These are phyloP conservation scores for Thalia dealbata DNA, from an alignment of 176 grass and related monocot genomes.

Conservation along the genomic window DNA sequence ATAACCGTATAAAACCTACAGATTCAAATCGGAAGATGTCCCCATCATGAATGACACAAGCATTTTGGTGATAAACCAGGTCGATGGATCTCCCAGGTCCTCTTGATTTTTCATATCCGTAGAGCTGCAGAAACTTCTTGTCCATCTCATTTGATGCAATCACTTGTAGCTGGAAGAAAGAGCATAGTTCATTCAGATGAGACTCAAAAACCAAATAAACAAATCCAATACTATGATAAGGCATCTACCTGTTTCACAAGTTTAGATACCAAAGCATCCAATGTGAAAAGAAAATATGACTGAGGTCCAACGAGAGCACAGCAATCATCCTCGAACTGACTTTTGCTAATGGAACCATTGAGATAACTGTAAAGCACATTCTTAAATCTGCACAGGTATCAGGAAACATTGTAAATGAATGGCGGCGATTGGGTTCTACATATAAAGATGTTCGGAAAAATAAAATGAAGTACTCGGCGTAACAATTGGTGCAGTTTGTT, in stretches of 20 bases:
- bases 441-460: background rate
- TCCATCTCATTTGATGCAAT: conserved; percentile 91
- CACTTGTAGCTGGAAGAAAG: conserved; percentile 69
- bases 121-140: conserved; percentile 85
- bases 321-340: conserved; percentile 95
- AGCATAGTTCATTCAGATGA: background rate
- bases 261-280: conserved; percentile 96
- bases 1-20: conserved; percentile 34
- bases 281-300: conserved; percentile 90
- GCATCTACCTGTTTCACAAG: conserved; percentile 73
- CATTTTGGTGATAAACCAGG: conserved; percentile 85
- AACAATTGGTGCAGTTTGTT: conserved; percentile 55
- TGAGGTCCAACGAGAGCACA: conserved; percentile 84
- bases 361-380: conserved; percentile 74
- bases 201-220: background rate
- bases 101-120: conserved; percentile 87
- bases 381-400: conserved; percentile 53
- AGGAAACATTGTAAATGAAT: background rate
- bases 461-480: conserved; percentile 50
- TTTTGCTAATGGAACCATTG: conserved; percentile 74
- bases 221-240: background rate
- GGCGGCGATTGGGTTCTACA: background rate
- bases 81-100: conserved; percentile 65
- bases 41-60: conserved; percentile 73
- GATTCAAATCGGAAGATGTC: conserved; percentile 87